Evolutionary conservation across 768 basidiomycete genomes (phyloP).

Genomic region (Podaxis rugospora): DNA sequence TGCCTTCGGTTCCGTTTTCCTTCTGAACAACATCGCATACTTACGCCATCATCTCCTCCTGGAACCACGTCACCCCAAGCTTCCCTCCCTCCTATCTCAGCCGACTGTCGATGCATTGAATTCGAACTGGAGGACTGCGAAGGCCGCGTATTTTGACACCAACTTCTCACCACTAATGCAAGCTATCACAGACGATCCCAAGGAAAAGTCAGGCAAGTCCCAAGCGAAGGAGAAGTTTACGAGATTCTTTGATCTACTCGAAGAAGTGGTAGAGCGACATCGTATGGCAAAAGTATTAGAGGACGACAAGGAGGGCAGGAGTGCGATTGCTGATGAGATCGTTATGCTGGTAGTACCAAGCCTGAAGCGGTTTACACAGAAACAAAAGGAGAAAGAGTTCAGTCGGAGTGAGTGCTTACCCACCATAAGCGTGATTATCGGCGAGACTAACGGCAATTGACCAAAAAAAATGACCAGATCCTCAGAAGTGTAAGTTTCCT

Average conservation of each 20-base stretch:
- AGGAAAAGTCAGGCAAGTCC: constrained; percentile 50
- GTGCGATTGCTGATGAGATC: constrained; percentile 64
- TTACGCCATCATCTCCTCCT: constrained; percentile 56
- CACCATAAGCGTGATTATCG: neutral
- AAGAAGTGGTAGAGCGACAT: constrained; percentile 77
- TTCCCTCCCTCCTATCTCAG: constrained; percentile 52
- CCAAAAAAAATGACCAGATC: constrained; percentile 36
- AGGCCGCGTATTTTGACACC: constrained; percentile 79
- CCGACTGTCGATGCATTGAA: constrained; percentile 59
- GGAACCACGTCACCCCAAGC: constrained; percentile 40
- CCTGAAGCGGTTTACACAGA: constrained; percentile 69
- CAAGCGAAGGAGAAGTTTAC: constrained; percentile 81
- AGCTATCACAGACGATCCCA: constrained; percentile 56
- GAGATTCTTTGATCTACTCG: constrained; percentile 74
- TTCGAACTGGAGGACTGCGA: constrained; percentile 73
- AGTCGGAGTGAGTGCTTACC: constrained; percentile 62
- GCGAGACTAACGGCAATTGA: neutral
- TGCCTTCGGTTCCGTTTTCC: constrained; percentile 68
- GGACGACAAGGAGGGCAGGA: constrained; percentile 60
- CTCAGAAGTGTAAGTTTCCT: constrained; percentile 58
- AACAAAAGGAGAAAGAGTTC: constrained; percentile 76
- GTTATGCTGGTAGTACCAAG: constrained; percentile 74
- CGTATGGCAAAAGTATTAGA: constrained; percentile 62
- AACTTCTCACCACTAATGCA: constrained; percentile 81
- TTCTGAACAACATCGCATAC: constrained; percentile 77